These are phyloP conservation scores for Penicillium salamii DNA, from an alignment of 495 filamentous ascomycete genomes.

Conservation along the genomic window DNA sequence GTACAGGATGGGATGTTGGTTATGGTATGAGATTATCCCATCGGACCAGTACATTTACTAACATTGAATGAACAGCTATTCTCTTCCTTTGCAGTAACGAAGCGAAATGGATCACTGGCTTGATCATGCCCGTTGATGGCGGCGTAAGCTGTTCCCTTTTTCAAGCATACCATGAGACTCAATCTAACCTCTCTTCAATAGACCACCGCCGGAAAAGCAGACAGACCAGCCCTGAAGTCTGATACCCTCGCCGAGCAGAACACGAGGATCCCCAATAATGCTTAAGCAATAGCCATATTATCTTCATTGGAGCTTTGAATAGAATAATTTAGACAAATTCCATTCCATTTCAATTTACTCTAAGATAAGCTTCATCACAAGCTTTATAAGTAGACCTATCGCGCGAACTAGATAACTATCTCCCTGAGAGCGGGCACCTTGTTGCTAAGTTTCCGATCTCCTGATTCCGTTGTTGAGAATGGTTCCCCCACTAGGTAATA, in stretches of 20 bases:
- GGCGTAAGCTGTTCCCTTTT: background rate
- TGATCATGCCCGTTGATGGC: conserved; percentile 36
- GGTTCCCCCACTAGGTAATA: too few species aligned
- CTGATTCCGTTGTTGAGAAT: too few species aligned
- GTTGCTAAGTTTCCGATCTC: too few species aligned
- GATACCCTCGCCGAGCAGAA: conserved; percentile 3
- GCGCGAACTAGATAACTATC: too few species aligned
- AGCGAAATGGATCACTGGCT: conserved; percentile 43
- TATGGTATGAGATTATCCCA: background rate
- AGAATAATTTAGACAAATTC: background rate
- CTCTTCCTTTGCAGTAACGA: conserved; percentile 36
- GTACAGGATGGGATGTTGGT: conserved; percentile 2
- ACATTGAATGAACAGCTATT: background rate
- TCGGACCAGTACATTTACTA: background rate
- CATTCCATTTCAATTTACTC: background rate
- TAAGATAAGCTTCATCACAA: background rate
- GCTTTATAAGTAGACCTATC: too few species aligned
- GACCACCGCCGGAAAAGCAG: conserved; percentile 9
- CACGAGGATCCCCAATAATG: conserved; percentile 4
- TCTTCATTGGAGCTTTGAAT: background rate
- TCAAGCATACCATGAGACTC: background rate
- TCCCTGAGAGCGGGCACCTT: too few species aligned
- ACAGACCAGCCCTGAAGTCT: conserved; percentile 6
- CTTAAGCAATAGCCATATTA: background rate
- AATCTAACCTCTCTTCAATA: background rate